A percentile compares a stretch with the other conserved stretches of the same genome.
These are phyloP conservation scores for Herpetospermum pedunculosum DNA, from an alignment of 306 rosid genomes.

Conservation along the genomic window DNA sequence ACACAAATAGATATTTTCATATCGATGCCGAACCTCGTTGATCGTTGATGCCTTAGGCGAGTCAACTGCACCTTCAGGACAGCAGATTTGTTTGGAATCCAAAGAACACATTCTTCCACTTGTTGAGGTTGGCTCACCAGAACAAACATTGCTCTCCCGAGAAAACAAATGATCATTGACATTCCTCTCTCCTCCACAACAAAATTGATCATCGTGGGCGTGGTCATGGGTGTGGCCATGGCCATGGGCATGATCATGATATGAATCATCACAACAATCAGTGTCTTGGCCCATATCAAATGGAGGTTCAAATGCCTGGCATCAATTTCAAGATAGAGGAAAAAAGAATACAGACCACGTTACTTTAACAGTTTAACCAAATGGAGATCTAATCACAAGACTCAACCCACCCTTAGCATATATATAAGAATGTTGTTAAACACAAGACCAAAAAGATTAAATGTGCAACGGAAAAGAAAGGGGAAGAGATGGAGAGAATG, in stretches of 20 bases:
- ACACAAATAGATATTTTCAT: background rate
- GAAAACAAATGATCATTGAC: conserved; percentile 21
- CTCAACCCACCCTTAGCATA: conserved; percentile 10
- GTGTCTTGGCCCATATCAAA: conserved; percentile 69
- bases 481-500: background rate
- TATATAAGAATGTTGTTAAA: background rate
- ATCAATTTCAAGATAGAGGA: background rate
- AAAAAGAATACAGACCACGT: conserved; percentile 3
- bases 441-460: background rate
- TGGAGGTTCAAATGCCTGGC: conserved; percentile 91
- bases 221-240: no score
- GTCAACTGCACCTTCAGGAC: conserved; percentile 27
- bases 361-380: conserved; percentile 10
- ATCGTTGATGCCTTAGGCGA: conserved; percentile 14
- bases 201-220: conserved; percentile 18
- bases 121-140: conserved; percentile 32
- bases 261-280: conserved; percentile 37
- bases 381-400: conserved; percentile 10
- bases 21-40: conserved; percentile 42
- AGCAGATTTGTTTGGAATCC: conserved; percentile 30
- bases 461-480: background rate
- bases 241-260: conserved; percentile 19
- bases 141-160: conserved; percentile 27
- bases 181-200: conserved; percentile 32
- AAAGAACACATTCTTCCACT: conserved; percentile 31